These are phyloP conservation scores for Heliocybe sulcata DNA, from an alignment of 1,284 basidiomycete species.

Conservation along the genomic window DNA sequence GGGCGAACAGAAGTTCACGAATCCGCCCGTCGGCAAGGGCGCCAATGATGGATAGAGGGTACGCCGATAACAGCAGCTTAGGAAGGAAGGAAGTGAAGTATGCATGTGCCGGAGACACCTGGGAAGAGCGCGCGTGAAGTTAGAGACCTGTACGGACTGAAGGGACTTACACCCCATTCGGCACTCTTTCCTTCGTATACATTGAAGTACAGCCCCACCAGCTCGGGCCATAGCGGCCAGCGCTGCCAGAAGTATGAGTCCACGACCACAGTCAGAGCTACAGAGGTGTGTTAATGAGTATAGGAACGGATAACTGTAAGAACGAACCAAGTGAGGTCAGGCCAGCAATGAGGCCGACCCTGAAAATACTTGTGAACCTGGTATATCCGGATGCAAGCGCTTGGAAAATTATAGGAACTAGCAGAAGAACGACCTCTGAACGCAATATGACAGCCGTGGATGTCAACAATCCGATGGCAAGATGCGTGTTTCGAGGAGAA, in stretches of 20 bases:
- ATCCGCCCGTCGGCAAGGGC: conserved; percentile 38
- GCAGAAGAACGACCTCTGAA: conserved; percentile 70
- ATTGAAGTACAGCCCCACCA: conserved; percentile 80
- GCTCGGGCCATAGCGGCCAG: conserved; percentile 82
- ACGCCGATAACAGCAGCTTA: background rate
- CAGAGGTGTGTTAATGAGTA: background rate
- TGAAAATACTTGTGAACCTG: conserved; percentile 37
- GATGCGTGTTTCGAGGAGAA: conserved; percentile 25
- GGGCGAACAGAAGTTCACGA: conserved; percentile 43
- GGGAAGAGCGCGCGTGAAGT: conserved; percentile 5
- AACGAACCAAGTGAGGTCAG: conserved; percentile 50
- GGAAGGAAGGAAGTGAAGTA: conserved; percentile 49
- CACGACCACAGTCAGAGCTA: conserved; percentile 57
- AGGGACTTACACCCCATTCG: conserved; percentile 81
- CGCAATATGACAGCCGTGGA: conserved; percentile 73
- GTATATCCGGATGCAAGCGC: conserved; percentile 39
- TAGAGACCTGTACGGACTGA: background rate
- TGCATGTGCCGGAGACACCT: conserved; percentile 67
- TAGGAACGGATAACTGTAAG: background rate
- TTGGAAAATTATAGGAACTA: conserved; percentile 58
- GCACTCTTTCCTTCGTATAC: conserved; percentile 80
- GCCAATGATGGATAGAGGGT: conserved; percentile 17
- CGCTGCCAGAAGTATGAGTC: conserved; percentile 87
- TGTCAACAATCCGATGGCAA: conserved; percentile 47
- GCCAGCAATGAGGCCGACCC: conserved; percentile 47